Conservation (phyloP, 1,284 basidiomycete species). For the Cryptococcus amylolentus region DNA sequence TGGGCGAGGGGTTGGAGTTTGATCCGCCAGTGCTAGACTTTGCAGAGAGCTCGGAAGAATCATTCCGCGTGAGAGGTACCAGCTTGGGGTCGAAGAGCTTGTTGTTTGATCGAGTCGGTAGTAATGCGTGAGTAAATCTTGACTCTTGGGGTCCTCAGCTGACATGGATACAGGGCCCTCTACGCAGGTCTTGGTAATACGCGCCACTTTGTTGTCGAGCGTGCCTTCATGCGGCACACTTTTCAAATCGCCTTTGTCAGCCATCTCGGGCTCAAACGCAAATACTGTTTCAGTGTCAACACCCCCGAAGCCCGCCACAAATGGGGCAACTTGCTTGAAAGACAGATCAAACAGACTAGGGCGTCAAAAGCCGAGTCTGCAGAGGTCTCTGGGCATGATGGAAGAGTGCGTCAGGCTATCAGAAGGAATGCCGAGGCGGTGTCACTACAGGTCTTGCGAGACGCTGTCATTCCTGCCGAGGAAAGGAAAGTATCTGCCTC, state of each 20-base stretch:
- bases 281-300: conserved; percentile 89
- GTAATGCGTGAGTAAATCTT: conserved; percentile 59
- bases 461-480: conserved; percentile 61
- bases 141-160: neutral
- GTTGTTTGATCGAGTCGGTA: conserved; percentile 72
- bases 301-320: conserved; percentile 68
- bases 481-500: conserved; percentile 6
- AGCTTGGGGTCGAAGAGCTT: conserved; percentile 76
- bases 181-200: conserved; percentile 76
- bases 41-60: conserved; percentile 66
- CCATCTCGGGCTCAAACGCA: conserved; percentile 64
- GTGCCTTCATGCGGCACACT: conserved; percentile 88
- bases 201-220: conserved; percentile 72
- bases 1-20: conserved; percentile 78
- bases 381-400: no score
- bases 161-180: conserved; percentile 49
- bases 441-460: conserved; percentile 75
- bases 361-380: conserved; percentile 56
- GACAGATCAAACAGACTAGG: conserved; percentile 66
- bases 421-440: conserved; percentile 65
- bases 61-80: conserved; percentile 79
- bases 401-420: conserved; percentile 11
- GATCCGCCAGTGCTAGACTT: conserved; percentile 80
- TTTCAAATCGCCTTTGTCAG: conserved; percentile 83
- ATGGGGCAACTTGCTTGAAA: conserved; percentile 68